Evolutionary conservation across 2,329 filamentous ascomycete genomes (phyloP).

Genomic region (Stagonosporopsis rhizophila): DNA sequence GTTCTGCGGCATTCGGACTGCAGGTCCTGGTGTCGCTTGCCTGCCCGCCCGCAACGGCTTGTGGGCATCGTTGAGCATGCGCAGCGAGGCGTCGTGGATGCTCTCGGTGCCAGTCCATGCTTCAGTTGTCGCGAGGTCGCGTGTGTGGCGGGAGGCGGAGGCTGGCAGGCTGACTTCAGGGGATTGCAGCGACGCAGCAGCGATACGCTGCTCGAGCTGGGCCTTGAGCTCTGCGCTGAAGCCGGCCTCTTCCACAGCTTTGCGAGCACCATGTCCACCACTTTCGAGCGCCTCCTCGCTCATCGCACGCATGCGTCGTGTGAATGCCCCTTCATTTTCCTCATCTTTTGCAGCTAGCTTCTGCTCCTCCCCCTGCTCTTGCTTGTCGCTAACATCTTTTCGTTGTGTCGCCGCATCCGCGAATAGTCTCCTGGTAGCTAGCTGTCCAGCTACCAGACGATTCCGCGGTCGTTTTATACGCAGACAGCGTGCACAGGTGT

Average conservation of each 20-base stretch:
- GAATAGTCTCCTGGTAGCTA: conserved; percentile 29
- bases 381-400: conserved; percentile 11
- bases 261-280: conserved; percentile 62
- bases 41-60: conserved; percentile 55
- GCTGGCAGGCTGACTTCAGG: conserved; percentile 62
- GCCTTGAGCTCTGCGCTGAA: conserved; percentile 68
- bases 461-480: conserved; percentile 38
- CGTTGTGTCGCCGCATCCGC: conserved; percentile 30
- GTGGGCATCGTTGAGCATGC: conserved; percentile 74
- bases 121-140: conserved; percentile 69
- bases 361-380: background rate
- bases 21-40: conserved; percentile 26
- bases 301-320: conserved; percentile 64
- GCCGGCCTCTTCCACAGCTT: conserved; percentile 66
- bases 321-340: conserved; percentile 62
- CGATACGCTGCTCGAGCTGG: conserved; percentile 65
- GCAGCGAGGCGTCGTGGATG: conserved; percentile 75
- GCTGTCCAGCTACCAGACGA: conserved; percentile 13
- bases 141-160: conserved; percentile 72
- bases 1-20: conserved; percentile 34
- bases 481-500: conserved; percentile 51
- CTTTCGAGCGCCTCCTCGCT: conserved; percentile 65
- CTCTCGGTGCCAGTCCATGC: conserved; percentile 83
- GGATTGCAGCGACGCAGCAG: conserved; percentile 62
- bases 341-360: conserved; percentile 11